Evolutionary conservation across 306 rosid genomes (phyloP), one percentile per base, ranked within the genome.

Genomic region (Rosa persica): DNA sequence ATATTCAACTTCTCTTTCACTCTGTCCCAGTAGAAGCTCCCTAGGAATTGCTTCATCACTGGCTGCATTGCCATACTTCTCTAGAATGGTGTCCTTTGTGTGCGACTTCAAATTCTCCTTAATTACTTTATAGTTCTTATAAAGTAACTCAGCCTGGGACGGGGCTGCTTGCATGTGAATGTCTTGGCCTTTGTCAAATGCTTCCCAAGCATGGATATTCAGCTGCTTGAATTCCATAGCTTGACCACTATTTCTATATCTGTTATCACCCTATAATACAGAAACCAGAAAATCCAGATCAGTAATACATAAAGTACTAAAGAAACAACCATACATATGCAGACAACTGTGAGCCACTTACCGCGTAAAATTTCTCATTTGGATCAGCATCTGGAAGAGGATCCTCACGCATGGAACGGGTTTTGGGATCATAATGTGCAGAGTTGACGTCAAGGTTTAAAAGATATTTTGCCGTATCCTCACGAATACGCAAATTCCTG

Each of bases 101-200:
- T 90, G 88, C 65, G 81, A 83, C 85, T 90, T 85, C 83, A 88
- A 81, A 17, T 88, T 85, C 75, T 88, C 95, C 81, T 87, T 90
- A 76, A 85, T 82, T 54, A 88, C 88, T 80, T 82, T 82, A 76
- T 82, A 88, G 80, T 85, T 90, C 85, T 90, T 90, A 72, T 84
- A 84, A 7, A 92, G 91, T 75, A 92, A 82, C 78, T 89, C 94
- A 43, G 91, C 94, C 81, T 90, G 95, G 64, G 92, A 90, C 8
- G 95, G 95, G 57, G 95, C 95, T 27, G 92, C 95, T 85, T 88
- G 95, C 89, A 84, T 81, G 84, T 88, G 90, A 47, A 90, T 90
- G 73, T 90, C 92, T 82, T 90, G 92, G 27, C 93, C 92, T 68
- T 91, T 91, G 17, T 91, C 93, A 87, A 84, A 91, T 36, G 93